A percentile compares a stretch with the other conserved stretches of the same genome.
Conservation (phyloP, 495 filamentous ascomycete genomes). For the Tetracladium marchalianum region DNA sequence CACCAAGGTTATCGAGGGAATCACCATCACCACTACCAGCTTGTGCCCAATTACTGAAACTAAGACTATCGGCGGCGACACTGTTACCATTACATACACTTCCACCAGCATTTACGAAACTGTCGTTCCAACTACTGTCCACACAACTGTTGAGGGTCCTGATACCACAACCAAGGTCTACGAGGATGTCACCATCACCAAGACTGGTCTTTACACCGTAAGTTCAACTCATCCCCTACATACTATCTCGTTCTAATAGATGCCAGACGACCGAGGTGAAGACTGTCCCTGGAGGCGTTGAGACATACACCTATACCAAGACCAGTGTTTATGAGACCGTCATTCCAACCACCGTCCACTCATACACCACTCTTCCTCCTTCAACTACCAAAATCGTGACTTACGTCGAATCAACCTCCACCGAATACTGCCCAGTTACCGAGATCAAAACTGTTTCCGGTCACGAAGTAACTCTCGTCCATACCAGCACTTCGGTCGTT, state of each 20-base stretch:
- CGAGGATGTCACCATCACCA: too few species aligned
- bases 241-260: too few species aligned
- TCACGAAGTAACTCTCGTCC: not conserved
- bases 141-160: not conserved
- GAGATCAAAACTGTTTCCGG: conserved; percentile 7
- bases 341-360: not conserved
- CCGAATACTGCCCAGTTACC: conserved; percentile 6
- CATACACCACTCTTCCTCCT: not conserved
- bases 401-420: conserved; percentile 5
- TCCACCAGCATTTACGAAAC: not conserved
- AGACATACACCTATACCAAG: conserved; percentile 10
- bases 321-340: conserved; percentile 8
- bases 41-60: conserved; percentile 6
- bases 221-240: too few species aligned
- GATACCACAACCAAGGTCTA: not conserved
- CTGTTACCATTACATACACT: not conserved
- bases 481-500: conserved; percentile 8
- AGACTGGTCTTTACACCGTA: too few species aligned
- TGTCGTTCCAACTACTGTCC: not conserved
- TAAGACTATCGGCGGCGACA: not conserved
- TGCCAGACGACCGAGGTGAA: not conserved
- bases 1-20: not conserved
- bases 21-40: not conserved
- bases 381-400: conserved; percentile 4
- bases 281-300: conserved; percentile 4